phyloP scores from a whole-genome alignment of 2,329 filamentous ascomycete genomes.

The Alternaria novae-zelandiae region DNA sequence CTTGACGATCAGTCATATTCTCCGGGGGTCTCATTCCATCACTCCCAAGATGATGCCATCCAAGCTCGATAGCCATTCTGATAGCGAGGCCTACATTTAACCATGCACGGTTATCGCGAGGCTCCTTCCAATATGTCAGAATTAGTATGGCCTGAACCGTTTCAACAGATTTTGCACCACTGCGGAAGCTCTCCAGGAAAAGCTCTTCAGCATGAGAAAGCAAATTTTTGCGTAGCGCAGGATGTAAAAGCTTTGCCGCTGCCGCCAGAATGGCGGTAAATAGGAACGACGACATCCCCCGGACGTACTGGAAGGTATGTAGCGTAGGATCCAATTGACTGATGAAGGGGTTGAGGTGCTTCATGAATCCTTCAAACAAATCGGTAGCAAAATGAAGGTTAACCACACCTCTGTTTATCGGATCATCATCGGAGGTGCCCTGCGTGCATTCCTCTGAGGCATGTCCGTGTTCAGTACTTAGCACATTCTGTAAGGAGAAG shows the following conservation, averaged over 20 bases:
- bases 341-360: constrained; percentile 1
- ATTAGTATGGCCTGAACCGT: constrained; percentile 10
- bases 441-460: neutral
- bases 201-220: neutral
- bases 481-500: neutral
- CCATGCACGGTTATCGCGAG: constrained; percentile 10
- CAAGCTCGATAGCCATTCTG: constrained; percentile 15
- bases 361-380: neutral
- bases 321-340: neutral
- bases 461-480: neutral
- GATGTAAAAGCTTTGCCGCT: neutral
- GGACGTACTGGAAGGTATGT: neutral
- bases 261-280: neutral
- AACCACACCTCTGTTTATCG: neutral
- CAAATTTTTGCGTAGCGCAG: neutral
- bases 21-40: constrained; percentile 1
- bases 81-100: constrained; percentile 9
- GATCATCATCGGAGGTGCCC: neutral
- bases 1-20: accelerated
- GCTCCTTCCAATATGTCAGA: constrained; percentile 14
- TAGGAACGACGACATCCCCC: neutral
- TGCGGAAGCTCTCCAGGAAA: neutral
- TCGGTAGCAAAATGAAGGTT: neutral
- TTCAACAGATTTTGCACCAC: neutral
- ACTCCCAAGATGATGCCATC: constrained; percentile 4